Evolutionary conservation across 176 grass and related monocot genomes (phyloP), one percentile per base, ranked within the genome.

Genomic region (Carex littledalei): DNA sequence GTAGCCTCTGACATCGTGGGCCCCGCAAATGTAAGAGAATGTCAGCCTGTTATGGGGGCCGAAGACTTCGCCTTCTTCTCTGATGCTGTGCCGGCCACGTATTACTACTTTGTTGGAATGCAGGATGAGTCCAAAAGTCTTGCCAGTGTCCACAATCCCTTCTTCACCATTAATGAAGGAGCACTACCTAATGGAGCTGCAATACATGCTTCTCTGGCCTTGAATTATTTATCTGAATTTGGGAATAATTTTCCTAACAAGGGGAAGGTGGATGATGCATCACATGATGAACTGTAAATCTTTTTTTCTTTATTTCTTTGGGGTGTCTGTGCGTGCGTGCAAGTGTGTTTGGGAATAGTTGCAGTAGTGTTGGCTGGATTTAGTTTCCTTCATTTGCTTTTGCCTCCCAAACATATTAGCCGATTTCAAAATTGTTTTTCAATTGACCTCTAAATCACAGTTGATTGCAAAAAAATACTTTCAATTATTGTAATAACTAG

Each of bases 101-200:
- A 88, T 79, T 97, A 94, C 87, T 97, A 97, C 86, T 97, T 94
- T 3, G 54, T 94, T 47, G 95, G 95, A 63, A 91, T 91, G 89
- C 67, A 84, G 43, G 88, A 93, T 1, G 87, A 87, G 10, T 84
- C 89, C 0, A 66, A 39, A 5, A 39, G 37, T 5, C 37, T 39
- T 39, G 5, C 37, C 37, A 39, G 37, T 39, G 37, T 39, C 37
- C 95, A 97, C 77, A 92, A 90, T 5, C 92, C 95, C 21, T 93
- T 88, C 55, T 98, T 91, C 69, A 93, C 87, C 54, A 60, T 98
- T 74, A 93, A 98, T 37, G 95, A 98, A 72, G 91, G 82, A 1
- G 56, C 79, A 4, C 84, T 98, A 3, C 87, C 95, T 1, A 94
- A 94, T 10, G 95, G 95, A 3, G 91, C 92, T 21, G 89, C 92